A percentile compares a stretch with the other conserved stretches of the same genome.
Conservation (phyloP, 768 basidiomycete genomes). For the Pholiota molesta region DNA sequence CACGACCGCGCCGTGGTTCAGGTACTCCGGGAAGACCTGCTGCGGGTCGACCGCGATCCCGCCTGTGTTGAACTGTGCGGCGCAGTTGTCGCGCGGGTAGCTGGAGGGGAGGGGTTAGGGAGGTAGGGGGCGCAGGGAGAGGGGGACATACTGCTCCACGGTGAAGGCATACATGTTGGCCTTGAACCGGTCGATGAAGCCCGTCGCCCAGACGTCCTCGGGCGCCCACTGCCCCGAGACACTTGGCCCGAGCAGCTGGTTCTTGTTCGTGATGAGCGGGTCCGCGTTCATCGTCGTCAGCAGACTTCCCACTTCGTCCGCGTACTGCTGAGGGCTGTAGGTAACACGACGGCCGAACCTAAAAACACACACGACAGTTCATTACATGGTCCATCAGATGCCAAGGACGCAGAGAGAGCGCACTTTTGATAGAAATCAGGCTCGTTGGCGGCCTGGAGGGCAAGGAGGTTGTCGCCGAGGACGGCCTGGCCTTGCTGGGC, state of each 20-base stretch:
- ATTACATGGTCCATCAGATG: no score
- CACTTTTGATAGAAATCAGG: slow-evolving; percentile 69
- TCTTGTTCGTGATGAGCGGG: slow-evolving; percentile 27
- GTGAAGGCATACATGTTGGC: slow-evolving; percentile 45
- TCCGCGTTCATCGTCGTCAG: slow-evolving; percentile 27
- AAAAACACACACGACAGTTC: background rate
- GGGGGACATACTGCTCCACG: slow-evolving; percentile 56
- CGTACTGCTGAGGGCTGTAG: slow-evolving; percentile 48
- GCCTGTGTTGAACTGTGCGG: slow-evolving; percentile 48
- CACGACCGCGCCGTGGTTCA: slow-evolving; percentile 59
- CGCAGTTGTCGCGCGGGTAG: slow-evolving; percentile 61
- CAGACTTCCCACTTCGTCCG: slow-evolving; percentile 38
- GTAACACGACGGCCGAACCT: slow-evolving; percentile 38
- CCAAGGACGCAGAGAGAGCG: slow-evolving; percentile 15
- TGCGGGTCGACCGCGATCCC: slow-evolving; percentile 42
- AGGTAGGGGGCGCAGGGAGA: background rate
- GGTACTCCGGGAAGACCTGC: slow-evolving; percentile 51
- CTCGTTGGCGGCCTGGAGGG: slow-evolving; percentile 75
- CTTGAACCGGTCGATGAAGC: slow-evolving; percentile 48
- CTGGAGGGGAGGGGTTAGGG: slow-evolving; percentile 16
- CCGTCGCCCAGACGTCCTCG: slow-evolving; percentile 49
- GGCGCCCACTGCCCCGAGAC: slow-evolving; percentile 59
- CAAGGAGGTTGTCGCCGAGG: slow-evolving; percentile 67
- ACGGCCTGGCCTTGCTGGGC: slow-evolving; percentile 62
- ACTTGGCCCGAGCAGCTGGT: slow-evolving; percentile 62